phyloP scores from a whole-genome alignment of 495 filamentous ascomycete species.

The Xylaria grammica region DNA sequence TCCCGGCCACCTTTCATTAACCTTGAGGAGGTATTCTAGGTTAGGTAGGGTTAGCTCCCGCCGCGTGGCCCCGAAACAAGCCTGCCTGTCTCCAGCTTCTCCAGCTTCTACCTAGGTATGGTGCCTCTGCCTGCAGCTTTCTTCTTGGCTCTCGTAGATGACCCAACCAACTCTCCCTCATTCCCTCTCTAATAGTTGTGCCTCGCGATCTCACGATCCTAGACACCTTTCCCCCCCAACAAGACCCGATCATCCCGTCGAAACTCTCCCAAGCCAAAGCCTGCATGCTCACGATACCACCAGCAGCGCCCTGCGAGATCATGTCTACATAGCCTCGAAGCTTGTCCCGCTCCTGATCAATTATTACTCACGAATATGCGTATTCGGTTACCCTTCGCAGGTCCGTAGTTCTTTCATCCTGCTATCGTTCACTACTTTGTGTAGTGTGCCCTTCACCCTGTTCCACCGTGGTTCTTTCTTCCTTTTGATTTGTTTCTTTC shows the following conservation, averaged over 20 bases:
- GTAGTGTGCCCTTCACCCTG: background rate
- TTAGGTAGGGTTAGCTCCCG: background rate
- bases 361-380: conserved; percentile 33
- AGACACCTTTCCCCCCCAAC: background rate
- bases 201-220: background rate
- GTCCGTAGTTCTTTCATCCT: conserved; percentile 45
- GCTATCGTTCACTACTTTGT: background rate
- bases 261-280: background rate
- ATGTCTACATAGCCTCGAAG: conserved; percentile 30
- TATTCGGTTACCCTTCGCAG: conserved; percentile 63
- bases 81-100: background rate
- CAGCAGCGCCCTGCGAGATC: conserved; percentile 19
- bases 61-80: conserved; percentile 15
- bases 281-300: background rate
- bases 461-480: conserved; percentile 10
- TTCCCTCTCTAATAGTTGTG: too few relatives aligned
- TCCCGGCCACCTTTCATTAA: conserved; percentile 14
- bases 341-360: conserved; percentile 18
- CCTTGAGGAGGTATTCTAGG: too few relatives aligned
- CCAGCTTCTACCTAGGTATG: background rate
- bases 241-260: background rate
- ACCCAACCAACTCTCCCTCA: too few relatives aligned
- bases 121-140: background rate
- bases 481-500: background rate
- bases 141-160: background rate